A percentile compares a stretch with the other conserved stretches of the same genome.
These are phyloP conservation scores for Powellomyces hirtus DNA, from an alignment of 192 early-diverging fungal species.

Conservation along the genomic window DNA sequence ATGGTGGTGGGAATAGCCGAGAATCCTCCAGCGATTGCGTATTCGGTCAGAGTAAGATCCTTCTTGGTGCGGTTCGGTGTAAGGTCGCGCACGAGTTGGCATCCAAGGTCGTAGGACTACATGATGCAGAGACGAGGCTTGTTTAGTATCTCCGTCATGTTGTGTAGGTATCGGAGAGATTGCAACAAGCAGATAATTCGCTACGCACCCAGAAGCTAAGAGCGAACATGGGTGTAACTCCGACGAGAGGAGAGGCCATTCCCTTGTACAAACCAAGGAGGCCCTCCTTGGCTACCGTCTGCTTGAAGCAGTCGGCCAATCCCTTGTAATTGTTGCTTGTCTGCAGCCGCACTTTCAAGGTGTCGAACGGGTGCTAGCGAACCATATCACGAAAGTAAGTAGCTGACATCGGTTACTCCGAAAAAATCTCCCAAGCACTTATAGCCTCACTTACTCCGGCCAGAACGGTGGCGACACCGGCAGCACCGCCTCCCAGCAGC, in stretches of 20 bases:
- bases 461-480: slow-evolving; percentile 79
- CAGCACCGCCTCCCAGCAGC: slow-evolving; percentile 89
- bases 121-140: slow-evolving; percentile 34
- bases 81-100: slow-evolving; percentile 60
- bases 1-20: slow-evolving; percentile 94
- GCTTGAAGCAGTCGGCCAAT: slow-evolving; percentile 85
- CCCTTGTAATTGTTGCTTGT: slow-evolving; percentile 85
- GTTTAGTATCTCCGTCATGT: slow-evolving; percentile 35
- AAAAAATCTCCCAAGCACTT: neutral
- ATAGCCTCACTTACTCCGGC: slow-evolving; percentile 50
- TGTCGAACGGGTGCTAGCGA: slow-evolving; percentile 55
- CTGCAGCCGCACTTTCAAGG: slow-evolving; percentile 94
- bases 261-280: slow-evolving; percentile 91
- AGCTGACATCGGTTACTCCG: neutral
- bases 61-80: slow-evolving; percentile 56
- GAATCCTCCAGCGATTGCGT: slow-evolving; percentile 87
- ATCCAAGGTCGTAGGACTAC: slow-evolving; percentile 68
- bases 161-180: neutral
- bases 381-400: neutral
- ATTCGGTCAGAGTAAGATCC: slow-evolving; percentile 72
- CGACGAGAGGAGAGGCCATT: slow-evolving; percentile 88
- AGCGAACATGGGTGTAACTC: slow-evolving; percentile 95
- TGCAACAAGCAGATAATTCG: neutral
- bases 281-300: slow-evolving; percentile 90
- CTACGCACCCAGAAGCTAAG: slow-evolving; percentile 82